These are phyloP conservation scores for Fusarium coffeatum DNA, from an alignment of 2,329 filamentous ascomycete genomes.

Conservation along the genomic window DNA sequence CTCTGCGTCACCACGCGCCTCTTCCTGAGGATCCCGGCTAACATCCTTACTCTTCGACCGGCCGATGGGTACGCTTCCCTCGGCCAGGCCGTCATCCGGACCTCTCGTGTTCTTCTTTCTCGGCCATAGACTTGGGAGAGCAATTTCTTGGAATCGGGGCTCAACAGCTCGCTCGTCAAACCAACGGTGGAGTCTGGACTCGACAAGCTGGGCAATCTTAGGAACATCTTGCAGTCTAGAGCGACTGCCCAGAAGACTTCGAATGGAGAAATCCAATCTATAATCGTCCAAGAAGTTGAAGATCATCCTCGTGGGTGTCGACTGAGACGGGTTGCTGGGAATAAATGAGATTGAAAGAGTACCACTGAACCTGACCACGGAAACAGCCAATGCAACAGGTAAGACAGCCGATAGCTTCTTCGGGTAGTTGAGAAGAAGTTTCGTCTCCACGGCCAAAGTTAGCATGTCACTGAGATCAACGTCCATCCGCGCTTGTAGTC, in stretches of 20 bases:
- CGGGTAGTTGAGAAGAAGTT: slow-evolving; percentile 92
- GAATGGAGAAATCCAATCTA: slow-evolving; percentile 82
- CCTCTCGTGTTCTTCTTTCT: slow-evolving; percentile 85
- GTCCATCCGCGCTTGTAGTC: slow-evolving; percentile 94
- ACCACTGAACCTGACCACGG: slow-evolving; percentile 92
- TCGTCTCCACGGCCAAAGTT: slow-evolving; percentile 93
- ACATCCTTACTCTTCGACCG: slow-evolving; percentile 66
- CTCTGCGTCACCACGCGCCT: slow-evolving; percentile 60
- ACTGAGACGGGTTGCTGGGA: slow-evolving; percentile 74
- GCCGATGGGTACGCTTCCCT: slow-evolving; percentile 60
- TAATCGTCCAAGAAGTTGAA: slow-evolving; percentile 96
- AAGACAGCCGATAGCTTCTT: slow-evolving; percentile 89
- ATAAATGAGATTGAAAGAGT: slow-evolving; percentile 95
- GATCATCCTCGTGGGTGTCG: slow-evolving; percentile 81
- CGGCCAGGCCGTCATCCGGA: slow-evolving; percentile 68
- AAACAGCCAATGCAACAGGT: slow-evolving; percentile 91
- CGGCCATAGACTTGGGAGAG: slow-evolving; percentile 84
- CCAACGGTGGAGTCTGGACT: slow-evolving; percentile 83
- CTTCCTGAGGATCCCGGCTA: slow-evolving; percentile 62
- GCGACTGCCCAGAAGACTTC: slow-evolving; percentile 82
- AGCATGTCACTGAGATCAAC: slow-evolving; percentile 97
- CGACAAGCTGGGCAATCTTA: slow-evolving; percentile 87
- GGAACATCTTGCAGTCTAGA: slow-evolving; percentile 85
- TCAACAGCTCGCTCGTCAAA: slow-evolving; percentile 89
- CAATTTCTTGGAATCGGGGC: slow-evolving; percentile 87